These are phyloP conservation scores for Gardenia jasminoides DNA, from an alignment of 257 asterid species.

Conservation along the genomic window DNA sequence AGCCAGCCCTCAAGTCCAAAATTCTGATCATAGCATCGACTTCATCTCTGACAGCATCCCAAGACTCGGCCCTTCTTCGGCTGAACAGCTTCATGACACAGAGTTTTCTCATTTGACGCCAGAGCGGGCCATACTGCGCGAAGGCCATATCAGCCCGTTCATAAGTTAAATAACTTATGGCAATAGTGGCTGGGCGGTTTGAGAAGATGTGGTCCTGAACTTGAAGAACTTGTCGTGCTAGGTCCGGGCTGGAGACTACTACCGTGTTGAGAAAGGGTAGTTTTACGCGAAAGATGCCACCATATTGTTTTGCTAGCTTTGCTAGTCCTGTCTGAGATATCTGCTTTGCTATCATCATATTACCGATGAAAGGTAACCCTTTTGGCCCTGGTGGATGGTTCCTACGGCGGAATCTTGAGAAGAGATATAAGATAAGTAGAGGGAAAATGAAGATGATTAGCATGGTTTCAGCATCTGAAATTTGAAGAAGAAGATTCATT, in stretches of 20 bases:
- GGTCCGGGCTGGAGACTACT: slow-evolving; percentile 78
- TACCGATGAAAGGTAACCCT: no score
- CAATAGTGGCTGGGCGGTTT: slow-evolving; percentile 78
- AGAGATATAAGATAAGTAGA: no score
- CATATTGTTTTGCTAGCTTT: no score
- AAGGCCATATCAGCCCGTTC: slow-evolving; percentile 96
- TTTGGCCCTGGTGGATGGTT: no score
- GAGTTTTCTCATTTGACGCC: slow-evolving; percentile 94
- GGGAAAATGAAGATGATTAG: no score
- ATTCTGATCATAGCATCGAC: slow-evolving; percentile 51
- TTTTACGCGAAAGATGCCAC: no score
- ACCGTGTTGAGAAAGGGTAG: no score
- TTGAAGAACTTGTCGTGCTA: slow-evolving; percentile 77
- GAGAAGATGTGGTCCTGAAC: slow-evolving; percentile 83
- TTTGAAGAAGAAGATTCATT: no score
- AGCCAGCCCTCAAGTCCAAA: slow-evolving; percentile 36
- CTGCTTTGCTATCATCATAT: no score
- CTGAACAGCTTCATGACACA: slow-evolving; percentile 89
- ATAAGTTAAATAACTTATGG: slow-evolving; percentile 69
- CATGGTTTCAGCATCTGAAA: no score
- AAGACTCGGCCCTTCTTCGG: slow-evolving; percentile 83
- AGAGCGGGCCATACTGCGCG: slow-evolving; percentile 87
- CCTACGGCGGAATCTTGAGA: no score
- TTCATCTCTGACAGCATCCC: slow-evolving; percentile 90
- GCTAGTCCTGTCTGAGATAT: no score